These are phyloP conservation scores for Globisporangium iwayamae DNA, from an alignment of 352 stramenopile genomes.

Conservation along the genomic window DNA sequence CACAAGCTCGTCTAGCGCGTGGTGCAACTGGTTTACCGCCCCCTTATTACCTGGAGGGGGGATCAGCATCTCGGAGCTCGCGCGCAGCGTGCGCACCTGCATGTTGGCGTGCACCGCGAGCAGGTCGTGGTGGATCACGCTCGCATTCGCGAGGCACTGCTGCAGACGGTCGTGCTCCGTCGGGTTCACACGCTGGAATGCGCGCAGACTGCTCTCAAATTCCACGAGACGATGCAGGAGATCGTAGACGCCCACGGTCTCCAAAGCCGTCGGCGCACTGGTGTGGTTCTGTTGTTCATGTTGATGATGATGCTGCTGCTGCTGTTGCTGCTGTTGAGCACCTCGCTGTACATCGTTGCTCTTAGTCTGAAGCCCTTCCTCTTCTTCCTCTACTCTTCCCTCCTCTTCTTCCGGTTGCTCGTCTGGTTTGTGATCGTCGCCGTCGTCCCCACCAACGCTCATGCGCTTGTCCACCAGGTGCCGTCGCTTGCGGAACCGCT, in stretches of 20 bases:
- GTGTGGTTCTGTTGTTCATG: not conserved
- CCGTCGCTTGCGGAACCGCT: conserved; percentile 15
- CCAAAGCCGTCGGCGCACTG: not conserved
- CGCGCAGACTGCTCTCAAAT: conserved; percentile 11
- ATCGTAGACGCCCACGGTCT: conserved; percentile 2
- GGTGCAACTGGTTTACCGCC: not conserved
- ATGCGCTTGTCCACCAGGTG: conserved; percentile 12
- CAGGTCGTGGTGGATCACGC: conserved; percentile 16
- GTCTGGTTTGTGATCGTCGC: not conserved
- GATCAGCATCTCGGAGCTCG: not conserved
- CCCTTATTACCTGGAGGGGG: not conserved
- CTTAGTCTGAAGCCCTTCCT: not conserved
- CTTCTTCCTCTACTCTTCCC: not conserved
- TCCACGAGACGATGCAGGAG: conserved; percentile 8
- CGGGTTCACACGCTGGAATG: conserved; percentile 9
- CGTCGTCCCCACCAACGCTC: conserved; percentile 13
- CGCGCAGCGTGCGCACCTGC: conserved; percentile 16
- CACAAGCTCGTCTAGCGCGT: conserved; percentile 1
- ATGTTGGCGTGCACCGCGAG: conserved; percentile 17
- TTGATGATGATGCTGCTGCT: not conserved
- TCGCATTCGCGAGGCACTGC: conserved; percentile 17
- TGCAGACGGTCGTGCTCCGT: conserved; percentile 8
- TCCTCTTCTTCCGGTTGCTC: not conserved
- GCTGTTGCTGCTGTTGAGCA: not conserved
- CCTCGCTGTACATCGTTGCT: not conserved